A percentile compares a stretch with the other conserved stretches of the same genome.
Evolutionary conservation across 441 rosid species (phyloP).

Genomic region (Francoa sonchifolia): DNA sequence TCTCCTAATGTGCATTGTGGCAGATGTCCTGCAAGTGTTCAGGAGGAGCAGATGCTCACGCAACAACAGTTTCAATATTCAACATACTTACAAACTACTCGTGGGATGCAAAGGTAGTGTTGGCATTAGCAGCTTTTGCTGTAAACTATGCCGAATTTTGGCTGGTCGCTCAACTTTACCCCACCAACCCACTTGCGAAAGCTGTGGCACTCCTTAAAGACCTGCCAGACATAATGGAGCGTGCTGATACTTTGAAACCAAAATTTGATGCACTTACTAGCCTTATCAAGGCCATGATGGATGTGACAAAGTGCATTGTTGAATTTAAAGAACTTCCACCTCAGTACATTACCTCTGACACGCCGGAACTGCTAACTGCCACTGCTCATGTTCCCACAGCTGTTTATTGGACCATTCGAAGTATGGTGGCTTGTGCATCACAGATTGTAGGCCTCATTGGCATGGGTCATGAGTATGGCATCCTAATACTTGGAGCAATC

Average conservation of each 20-base stretch:
- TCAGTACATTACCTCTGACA: constrained; percentile 19
- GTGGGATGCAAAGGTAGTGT: constrained; percentile 85
- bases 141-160: constrained; percentile 73
- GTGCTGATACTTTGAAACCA: constrained; percentile 20
- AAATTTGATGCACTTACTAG: constrained; percentile 25
- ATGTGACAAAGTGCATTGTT: constrained; percentile 24
- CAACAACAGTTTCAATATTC: constrained; percentile 52
- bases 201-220: constrained; percentile 30
- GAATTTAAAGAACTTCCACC: constrained; percentile 18
- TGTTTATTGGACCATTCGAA: constrained; percentile 33
- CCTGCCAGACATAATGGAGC: constrained; percentile 22
- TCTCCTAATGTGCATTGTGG: no score
- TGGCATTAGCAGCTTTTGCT: constrained; percentile 78
- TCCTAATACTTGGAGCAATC: neutral
- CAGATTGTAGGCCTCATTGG: constrained; percentile 22
- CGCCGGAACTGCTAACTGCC: constrained; percentile 19
- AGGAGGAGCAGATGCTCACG: constrained; percentile 59
- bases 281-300: constrained; percentile 24
- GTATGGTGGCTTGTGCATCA: constrained; percentile 27
- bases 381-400: constrained; percentile 26
- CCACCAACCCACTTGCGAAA: constrained; percentile 21
- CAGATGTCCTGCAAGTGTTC: constrained; percentile 62
- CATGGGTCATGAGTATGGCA: constrained; percentile 32
- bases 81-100: constrained; percentile 50
- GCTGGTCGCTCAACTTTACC: constrained; percentile 19